Conservation (phyloP, 139 green algal genomes). For the Tetraselmis chui region DNA sequence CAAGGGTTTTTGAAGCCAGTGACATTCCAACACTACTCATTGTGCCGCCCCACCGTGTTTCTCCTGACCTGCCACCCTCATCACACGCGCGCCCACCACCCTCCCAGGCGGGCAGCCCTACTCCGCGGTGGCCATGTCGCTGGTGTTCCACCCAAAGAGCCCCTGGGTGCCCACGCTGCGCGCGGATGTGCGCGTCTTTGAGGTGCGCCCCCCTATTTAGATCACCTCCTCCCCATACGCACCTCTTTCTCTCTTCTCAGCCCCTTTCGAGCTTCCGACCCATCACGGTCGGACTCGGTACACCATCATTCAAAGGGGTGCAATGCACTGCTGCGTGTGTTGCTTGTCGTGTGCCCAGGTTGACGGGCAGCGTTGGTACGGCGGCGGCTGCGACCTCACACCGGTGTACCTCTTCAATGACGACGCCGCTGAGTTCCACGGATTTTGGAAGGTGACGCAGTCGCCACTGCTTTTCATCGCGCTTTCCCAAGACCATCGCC, state of each 20-base stretch:
- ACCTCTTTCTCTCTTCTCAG: neutral
- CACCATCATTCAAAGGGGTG: no score
- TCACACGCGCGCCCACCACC: no score
- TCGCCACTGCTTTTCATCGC: neutral
- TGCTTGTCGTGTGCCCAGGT: no score
- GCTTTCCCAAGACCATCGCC: neutral
- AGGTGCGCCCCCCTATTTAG: slow-evolving; percentile 48
- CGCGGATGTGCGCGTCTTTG: slow-evolving; percentile 88
- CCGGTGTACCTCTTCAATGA: slow-evolving; percentile 78
- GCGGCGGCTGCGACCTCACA: slow-evolving; percentile 92
- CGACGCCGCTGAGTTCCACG: slow-evolving; percentile 77
- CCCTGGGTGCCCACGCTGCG: slow-evolving; percentile 90
- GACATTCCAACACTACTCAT: no score
- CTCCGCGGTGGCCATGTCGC: slow-evolving; percentile 78
- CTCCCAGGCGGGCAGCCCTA: slow-evolving; percentile 73
- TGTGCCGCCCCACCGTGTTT: no score
- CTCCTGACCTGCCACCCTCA: no score
- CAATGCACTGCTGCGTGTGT: no score
- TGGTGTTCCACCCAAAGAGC: slow-evolving; percentile 87
- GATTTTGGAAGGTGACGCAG: slow-evolving; percentile 50
- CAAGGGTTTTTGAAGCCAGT: no score
- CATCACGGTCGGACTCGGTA: no score
- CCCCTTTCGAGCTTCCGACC: no score
- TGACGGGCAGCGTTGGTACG: slow-evolving; percentile 73
- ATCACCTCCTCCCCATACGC: neutral